These are phyloP conservation scores for Trichoderma pleuroti DNA, from an alignment of 2,329 filamentous ascomycete genomes.

Conservation along the genomic window DNA sequence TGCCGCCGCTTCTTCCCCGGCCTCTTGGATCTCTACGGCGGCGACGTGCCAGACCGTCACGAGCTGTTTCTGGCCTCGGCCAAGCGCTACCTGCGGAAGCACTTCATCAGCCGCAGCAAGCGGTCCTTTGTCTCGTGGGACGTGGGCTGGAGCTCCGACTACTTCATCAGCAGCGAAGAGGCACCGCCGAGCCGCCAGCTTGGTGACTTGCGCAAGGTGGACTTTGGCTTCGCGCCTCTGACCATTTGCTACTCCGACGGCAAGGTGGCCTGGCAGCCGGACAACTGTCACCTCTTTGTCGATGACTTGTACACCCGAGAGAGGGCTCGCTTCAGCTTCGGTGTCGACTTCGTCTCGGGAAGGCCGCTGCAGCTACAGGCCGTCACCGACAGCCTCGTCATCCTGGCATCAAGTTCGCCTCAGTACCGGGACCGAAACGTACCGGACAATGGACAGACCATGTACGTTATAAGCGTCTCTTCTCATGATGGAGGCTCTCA, in stretches of 20 bases:
- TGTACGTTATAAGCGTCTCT: not conserved
- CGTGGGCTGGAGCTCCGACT: constrained; percentile 12
- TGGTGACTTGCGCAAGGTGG: constrained; percentile 8
- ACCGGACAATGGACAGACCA: constrained; percentile 17
- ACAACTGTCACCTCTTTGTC: constrained; percentile 23
- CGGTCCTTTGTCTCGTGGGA: constrained; percentile 22
- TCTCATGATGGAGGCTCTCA: not conserved
- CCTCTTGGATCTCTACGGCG: constrained; percentile 22
- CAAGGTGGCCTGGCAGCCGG: constrained; percentile 30
- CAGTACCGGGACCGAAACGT: not conserved
- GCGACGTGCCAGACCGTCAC: constrained; percentile 15
- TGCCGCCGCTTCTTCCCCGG: constrained; percentile 30
- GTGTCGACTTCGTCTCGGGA: constrained; percentile 22
- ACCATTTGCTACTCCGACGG: constrained; percentile 25
- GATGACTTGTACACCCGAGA: constrained; percentile 25
- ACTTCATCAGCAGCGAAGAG: constrained; percentile 2
- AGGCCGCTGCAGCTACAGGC: constrained; percentile 21
- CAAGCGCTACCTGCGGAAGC: constrained; percentile 20
- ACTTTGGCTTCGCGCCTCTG: constrained; percentile 18
- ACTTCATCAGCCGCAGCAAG: constrained; percentile 3
- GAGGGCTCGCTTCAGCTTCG: constrained; percentile 24
- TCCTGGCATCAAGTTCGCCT: constrained; percentile 20
- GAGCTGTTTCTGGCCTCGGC: constrained; percentile 21
- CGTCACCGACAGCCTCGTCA: constrained; percentile 24
- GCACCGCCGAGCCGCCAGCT: not conserved